Evolutionary conservation across 306 rosid species (phyloP).

Genomic region (Pyrus betulifolia): DNA sequence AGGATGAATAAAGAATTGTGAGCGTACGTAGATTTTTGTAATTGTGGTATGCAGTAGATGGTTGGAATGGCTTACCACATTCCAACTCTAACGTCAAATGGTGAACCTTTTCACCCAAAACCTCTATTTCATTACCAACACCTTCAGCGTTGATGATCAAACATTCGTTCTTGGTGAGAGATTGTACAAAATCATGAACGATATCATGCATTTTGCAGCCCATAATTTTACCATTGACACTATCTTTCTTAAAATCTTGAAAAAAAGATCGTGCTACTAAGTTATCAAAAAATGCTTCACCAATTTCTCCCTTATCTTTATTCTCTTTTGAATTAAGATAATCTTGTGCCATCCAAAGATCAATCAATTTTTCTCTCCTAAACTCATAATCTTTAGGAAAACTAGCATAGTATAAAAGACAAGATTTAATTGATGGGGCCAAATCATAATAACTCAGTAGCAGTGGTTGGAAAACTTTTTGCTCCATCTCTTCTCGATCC

Average conservation of each 20-base stretch:
- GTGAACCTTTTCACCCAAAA: background rate
- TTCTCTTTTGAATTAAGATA: background rate
- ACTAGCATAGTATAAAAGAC: background rate
- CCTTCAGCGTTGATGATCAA: background rate
- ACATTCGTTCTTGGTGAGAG: background rate
- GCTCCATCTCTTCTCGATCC: background rate
- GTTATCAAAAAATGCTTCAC: background rate
- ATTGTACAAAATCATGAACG: background rate
- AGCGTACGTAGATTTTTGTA: background rate
- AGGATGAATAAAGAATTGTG: accelerated
- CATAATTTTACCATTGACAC: background rate
- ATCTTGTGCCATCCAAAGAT: background rate
- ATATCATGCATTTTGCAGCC: background rate
- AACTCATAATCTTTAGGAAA: background rate
- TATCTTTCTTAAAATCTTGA: background rate
- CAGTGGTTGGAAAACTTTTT: background rate
- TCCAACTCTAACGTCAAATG: background rate
- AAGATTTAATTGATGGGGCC: background rate
- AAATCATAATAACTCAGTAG: background rate
- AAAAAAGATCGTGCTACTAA: background rate
- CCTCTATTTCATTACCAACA: background rate
- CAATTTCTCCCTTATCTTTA: background rate
- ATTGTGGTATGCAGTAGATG: background rate
- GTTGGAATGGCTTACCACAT: accelerated
- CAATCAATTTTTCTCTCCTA: accelerated